Evolutionary conservation across 2,329 filamentous ascomycete species (phyloP), one percentile per base, ranked within the genome.

Genomic region (Aureobasidium sp.): DNA sequence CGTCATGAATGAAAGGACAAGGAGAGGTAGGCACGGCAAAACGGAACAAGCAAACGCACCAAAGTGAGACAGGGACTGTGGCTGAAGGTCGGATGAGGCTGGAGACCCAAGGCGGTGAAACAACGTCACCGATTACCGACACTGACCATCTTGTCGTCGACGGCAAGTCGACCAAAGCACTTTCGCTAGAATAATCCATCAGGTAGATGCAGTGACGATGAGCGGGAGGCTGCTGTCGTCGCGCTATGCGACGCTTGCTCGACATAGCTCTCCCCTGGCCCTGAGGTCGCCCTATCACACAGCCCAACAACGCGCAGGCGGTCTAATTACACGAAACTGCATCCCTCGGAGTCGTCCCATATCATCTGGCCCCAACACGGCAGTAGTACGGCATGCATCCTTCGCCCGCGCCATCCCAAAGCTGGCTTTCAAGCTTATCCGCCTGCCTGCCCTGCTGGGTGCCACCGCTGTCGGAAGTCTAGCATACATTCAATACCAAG

Each of bases 401-500:
- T 88, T 88, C 70, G 80, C 80, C n/a, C 78, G 86, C 48, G 79
- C 81, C 14, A 78, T 99, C 36, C 95, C 95, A 1, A 93, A 90
- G 73, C 81, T 99, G 56, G 86, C 94, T n/a, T 77, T 94, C 71
- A 99, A 97, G 78, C 88, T 99, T 68, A 83, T 87, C 39, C 86
- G 91, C 62, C 80, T 96, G 61, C 94, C 94, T 22, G 94, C 94
- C 63, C 88, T 97, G 78, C 92, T 96, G 70, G 94, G 93, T 45
- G 91, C 91, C 45, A 84, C 92, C 51, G 90, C 91, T 70, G 84
- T 99, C 67, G 92, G 90, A 15, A 90, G 89, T 2, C 78, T 95
- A 63, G 91, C 91, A 29, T 99, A 96, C 82, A 78, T 99, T 53
- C 94, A 99, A 73, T 97, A 99, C 73, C 94, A 99, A 76, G 93